Conservation (phyloP, 768 basidiomycete genomes). For the Termitomyces sp. region DNA sequence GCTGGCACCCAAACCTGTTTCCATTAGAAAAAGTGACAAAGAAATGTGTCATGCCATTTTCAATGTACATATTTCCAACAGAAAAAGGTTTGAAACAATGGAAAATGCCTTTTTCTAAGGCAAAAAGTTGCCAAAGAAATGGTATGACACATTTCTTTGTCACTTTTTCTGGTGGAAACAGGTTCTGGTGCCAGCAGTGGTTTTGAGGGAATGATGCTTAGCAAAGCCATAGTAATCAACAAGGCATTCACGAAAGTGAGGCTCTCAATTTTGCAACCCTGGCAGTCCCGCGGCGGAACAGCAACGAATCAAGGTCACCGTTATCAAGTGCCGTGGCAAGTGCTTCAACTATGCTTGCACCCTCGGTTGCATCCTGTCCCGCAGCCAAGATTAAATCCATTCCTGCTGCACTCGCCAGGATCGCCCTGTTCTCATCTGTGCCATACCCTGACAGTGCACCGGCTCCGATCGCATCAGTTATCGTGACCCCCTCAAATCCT, state of each 20-base stretch:
- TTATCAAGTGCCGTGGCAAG: slow-evolving; percentile 11
- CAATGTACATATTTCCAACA: too few species aligned
- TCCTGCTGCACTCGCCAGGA: slow-evolving; percentile 11
- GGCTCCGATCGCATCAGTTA: slow-evolving; percentile 12
- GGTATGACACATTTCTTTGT: too few species aligned
- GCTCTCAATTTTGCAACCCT: slow-evolving; percentile 11
- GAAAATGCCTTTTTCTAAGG: too few species aligned
- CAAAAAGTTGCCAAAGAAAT: too few species aligned
- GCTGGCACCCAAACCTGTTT: too few species aligned
- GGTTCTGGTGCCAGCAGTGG: too few species aligned
- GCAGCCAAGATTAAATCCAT: slow-evolving; percentile 13
- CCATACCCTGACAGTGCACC: slow-evolving; percentile 8
- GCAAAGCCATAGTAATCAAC: too few species aligned
- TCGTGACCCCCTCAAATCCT: slow-evolving; percentile 12
- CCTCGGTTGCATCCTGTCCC: slow-evolving; percentile 2
- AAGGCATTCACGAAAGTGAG: background rate
- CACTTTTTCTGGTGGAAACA: too few species aligned
- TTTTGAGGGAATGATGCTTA: too few species aligned
- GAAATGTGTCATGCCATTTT: too few species aligned
- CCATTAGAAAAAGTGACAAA: too few species aligned
- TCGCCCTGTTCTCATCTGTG: slow-evolving; percentile 6
- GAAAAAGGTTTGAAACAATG: too few species aligned
- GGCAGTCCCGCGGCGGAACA: slow-evolving; percentile 5
- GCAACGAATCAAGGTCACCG: slow-evolving; percentile 7
- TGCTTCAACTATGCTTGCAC: slow-evolving; percentile 7